phyloP scores from a whole-genome alignment of 208 protist genomes.

The Crithidia thermophila region DNA sequence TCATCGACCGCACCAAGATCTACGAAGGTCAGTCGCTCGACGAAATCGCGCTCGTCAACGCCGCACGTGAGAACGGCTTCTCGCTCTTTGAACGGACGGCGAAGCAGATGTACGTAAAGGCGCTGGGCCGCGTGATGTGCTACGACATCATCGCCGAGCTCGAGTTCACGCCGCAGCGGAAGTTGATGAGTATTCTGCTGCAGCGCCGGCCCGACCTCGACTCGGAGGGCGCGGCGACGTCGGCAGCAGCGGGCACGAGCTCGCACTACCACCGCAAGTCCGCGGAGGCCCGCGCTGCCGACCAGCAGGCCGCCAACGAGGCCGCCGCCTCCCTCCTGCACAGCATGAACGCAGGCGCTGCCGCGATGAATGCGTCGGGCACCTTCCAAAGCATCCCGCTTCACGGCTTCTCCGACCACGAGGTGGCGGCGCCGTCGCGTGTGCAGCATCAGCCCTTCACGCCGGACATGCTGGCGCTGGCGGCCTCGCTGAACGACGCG shows the following conservation, averaged over 20 bases:
- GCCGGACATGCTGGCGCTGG: neutral
- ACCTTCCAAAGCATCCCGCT: neutral
- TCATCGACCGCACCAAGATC: constrained; percentile 64
- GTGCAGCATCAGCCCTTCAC: neutral
- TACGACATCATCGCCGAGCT: constrained; percentile 88
- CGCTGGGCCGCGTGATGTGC: constrained; percentile 53
- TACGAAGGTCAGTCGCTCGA: constrained; percentile 93
- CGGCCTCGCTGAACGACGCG: constrained; percentile 1
- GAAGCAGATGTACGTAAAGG: constrained; percentile 69
- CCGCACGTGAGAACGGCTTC: constrained; percentile 85
- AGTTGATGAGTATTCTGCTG: constrained; percentile 89
- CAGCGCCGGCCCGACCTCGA: constrained; percentile 47
- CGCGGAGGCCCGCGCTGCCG: neutral
- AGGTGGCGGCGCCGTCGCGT: neutral
- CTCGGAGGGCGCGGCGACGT: constrained; percentile 20
- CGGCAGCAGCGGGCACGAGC: constrained; percentile 22
- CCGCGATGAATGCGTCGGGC: neutral
- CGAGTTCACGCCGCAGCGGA: constrained; percentile 83
- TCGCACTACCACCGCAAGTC: constrained; percentile 39
- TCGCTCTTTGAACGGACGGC: constrained; percentile 61
- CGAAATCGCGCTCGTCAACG: constrained; percentile 90
- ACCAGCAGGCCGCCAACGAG: constrained; percentile 2
- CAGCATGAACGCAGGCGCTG: neutral
- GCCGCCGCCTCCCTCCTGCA: neutral
- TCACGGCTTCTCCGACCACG: too few species aligned